Percentiles rank a stretch among this genome's conserved stretches.
Conservation (phyloP, 768 basidiomycete genomes). For the Rhodotorula sphaerocarpa region DNA sequence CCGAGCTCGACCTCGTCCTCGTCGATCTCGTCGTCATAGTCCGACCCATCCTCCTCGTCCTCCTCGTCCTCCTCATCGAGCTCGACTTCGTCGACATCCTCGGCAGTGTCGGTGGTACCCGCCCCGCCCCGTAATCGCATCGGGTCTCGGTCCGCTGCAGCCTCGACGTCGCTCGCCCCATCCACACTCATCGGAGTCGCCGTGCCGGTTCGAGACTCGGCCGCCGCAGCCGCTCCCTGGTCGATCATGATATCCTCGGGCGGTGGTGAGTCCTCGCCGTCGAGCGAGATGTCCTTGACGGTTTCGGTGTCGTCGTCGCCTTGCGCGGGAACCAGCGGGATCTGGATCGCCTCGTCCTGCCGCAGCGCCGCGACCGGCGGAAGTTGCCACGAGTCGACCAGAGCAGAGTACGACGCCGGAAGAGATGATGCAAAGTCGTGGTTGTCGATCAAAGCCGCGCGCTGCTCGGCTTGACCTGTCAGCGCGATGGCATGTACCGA, state of each 20-base stretch:
- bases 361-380: not conserved
- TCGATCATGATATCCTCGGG: not conserved
- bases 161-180: not conserved
- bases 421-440: slow-evolving; percentile 4
- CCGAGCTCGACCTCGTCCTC: slow-evolving; percentile 47
- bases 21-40: slow-evolving; percentile 48
- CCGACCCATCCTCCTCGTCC: slow-evolving; percentile 15
- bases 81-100: slow-evolving; percentile 43
- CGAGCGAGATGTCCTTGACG: slow-evolving; percentile 7
- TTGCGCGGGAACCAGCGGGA: not conserved
- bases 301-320: slow-evolving; percentile 2
- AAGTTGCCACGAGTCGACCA: slow-evolving; percentile 7
- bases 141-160: slow-evolving; percentile 8
- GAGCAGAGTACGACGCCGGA: not conserved
- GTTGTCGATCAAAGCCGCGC: slow-evolving; percentile 4
- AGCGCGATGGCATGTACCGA: not conserved
- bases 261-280: not conserved
- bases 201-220: not conserved
- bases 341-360: not conserved
- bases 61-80: slow-evolving; percentile 40
- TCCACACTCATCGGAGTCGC: slow-evolving; percentile 19
- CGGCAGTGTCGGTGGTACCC: too few species aligned
- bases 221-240: not conserved
- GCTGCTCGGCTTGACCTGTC: too few species aligned
- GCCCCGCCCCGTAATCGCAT: slow-evolving; percentile 19